These are phyloP conservation scores for Cudoniella acicularis DNA, from an alignment of 495 filamentous ascomycete species.

Conservation along the genomic window DNA sequence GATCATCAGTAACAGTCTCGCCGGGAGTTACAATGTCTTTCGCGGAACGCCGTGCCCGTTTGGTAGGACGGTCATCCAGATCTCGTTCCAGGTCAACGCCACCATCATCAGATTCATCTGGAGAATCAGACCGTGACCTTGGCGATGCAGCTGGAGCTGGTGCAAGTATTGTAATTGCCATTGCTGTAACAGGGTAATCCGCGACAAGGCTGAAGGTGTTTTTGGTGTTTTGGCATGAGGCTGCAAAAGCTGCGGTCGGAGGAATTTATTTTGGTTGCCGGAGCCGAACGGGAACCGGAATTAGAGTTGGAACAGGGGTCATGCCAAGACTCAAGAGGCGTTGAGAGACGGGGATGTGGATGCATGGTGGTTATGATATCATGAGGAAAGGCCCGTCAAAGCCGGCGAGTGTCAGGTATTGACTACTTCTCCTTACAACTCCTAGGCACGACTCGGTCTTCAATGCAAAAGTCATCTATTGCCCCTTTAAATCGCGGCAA, in stretches of 20 bases:
- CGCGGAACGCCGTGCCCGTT: conserved; percentile 30
- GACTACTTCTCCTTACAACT: no score
- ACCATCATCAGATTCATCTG: conserved; percentile 34
- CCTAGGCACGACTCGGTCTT: no score
- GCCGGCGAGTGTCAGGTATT: background rate
- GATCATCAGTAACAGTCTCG: conserved; percentile 80
- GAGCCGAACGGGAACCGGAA: no score
- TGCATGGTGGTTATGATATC: background rate
- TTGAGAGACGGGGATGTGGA: conserved; percentile 6
- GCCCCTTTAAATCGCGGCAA: no score
- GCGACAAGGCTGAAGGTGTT: background rate
- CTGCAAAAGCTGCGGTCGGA: no score
- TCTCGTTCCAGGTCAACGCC: conserved; percentile 58
- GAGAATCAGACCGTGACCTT: conserved; percentile 42
- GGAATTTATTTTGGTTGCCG: no score
- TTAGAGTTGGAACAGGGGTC: no score
- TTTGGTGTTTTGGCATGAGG: background rate
- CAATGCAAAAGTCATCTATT: no score
- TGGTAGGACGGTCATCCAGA: conserved; percentile 31
- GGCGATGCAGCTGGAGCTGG: conserved; percentile 44
- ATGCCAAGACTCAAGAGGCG: no score
- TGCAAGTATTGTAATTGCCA: conserved; percentile 79
- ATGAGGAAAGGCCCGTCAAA: background rate
- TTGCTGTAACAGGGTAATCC: conserved; percentile 32
- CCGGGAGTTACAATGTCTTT: conserved; percentile 77